Percentiles rank a stretch among this genome's conserved stretches.
Evolutionary conservation across 2,329 filamentous ascomycete genomes (phyloP).

Genomic region (Pestalotiopsis sp.): DNA sequence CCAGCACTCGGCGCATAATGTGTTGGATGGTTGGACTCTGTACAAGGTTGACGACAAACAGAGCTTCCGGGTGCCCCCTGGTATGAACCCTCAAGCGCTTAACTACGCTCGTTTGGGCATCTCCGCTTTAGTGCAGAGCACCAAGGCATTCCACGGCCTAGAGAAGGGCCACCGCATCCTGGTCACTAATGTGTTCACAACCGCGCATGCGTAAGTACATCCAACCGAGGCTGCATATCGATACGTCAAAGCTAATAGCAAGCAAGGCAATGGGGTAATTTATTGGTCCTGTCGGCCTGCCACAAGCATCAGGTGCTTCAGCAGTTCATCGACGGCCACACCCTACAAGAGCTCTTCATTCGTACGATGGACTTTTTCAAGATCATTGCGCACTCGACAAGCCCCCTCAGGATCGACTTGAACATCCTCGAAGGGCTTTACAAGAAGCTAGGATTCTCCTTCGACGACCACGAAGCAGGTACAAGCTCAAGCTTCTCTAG

Average conservation of each 20-base stretch:
- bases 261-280: slow-evolving; percentile 90
- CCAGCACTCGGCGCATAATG: slow-evolving; percentile 21
- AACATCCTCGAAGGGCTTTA: slow-evolving; percentile 66
- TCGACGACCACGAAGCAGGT: slow-evolving; percentile 30
- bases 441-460: slow-evolving; percentile 46
- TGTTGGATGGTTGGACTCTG: slow-evolving; percentile 20
- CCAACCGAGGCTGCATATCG: neutral
- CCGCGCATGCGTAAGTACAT: slow-evolving; percentile 84
- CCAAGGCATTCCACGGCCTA: slow-evolving; percentile 74
- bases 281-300: slow-evolving; percentile 85
- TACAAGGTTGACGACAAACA: slow-evolving; percentile 17
- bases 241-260: slow-evolving; percentile 23
- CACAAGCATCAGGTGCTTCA: slow-evolving; percentile 68
- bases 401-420: slow-evolving; percentile 74
- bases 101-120: slow-evolving; percentile 65
- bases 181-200: slow-evolving; percentile 95
- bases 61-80: slow-evolving; percentile 27
- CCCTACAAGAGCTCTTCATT: slow-evolving; percentile 63
- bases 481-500: slow-evolving; percentile 46
- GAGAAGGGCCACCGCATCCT: slow-evolving; percentile 67
- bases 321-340: slow-evolving; percentile 56
- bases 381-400: slow-evolving; percentile 71
- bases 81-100: slow-evolving; percentile 49
- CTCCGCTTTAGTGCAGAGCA: slow-evolving; percentile 80
- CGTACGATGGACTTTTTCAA: slow-evolving; percentile 79